These are phyloP conservation scores for Sugiyamaella smithiae DNA, from an alignment of 805 yeast species.

Conservation along the genomic window DNA sequence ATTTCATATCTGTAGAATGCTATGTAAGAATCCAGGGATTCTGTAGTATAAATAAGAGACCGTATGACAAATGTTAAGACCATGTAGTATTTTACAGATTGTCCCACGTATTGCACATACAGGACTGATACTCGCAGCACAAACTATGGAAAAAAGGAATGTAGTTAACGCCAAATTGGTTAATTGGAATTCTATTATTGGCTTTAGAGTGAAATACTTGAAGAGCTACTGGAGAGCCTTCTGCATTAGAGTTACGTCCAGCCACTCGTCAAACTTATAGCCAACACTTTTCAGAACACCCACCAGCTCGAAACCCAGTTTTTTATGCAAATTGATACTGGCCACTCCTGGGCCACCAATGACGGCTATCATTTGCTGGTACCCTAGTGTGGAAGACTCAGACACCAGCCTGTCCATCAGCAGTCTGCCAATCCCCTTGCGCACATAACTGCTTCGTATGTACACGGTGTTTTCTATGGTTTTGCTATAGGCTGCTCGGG, in stretches of 20 bases:
- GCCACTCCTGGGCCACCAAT: constrained; percentile 1
- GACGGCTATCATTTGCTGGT: constrained; percentile 7
- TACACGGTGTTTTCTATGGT: constrained; percentile 10
- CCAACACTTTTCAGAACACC: constrained; percentile 9
- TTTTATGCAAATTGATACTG: constrained; percentile 4
- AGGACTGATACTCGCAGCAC: too few relatives aligned
- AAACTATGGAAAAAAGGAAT: too few relatives aligned
- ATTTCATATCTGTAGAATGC: too few relatives aligned
- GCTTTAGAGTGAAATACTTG: too few relatives aligned
- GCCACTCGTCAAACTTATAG: constrained; percentile 7
- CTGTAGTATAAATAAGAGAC: too few relatives aligned
- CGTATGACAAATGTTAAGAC: too few relatives aligned
- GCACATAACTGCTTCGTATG: background rate
- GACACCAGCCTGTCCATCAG: constrained; percentile 1
- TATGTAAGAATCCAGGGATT: too few relatives aligned
- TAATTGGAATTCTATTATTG: too few relatives aligned
- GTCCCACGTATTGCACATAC: too few relatives aligned
- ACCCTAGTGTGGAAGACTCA: background rate
- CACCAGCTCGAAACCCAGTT: background rate
- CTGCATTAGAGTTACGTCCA: constrained; percentile 5
- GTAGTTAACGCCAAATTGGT: too few relatives aligned
- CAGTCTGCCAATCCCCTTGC: constrained; percentile 6
- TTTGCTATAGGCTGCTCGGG: constrained; percentile 3
- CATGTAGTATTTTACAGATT: too few relatives aligned
- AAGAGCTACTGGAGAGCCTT: too few relatives aligned